Percentiles rank a stretch among this genome's conserved stretches.
Evolutionary conservation across 2,329 filamentous ascomycete genomes (phyloP).

Genomic region (Trichoderma lentiforme): DNA sequence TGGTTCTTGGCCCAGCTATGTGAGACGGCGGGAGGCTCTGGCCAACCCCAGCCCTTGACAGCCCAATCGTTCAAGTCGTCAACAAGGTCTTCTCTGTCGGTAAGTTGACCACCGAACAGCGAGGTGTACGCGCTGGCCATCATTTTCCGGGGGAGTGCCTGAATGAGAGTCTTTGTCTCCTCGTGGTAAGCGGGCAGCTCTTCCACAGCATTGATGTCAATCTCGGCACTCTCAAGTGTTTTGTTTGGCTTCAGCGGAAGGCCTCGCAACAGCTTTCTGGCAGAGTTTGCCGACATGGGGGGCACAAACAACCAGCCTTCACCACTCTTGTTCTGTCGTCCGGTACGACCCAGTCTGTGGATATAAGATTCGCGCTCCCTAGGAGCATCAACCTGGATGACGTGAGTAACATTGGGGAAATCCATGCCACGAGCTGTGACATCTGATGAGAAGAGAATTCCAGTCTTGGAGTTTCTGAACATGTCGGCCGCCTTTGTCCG

Average conservation of each 20-base stretch:
- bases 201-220: constrained; percentile 50
- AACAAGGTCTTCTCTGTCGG: constrained; percentile 41
- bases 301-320: constrained; percentile 67
- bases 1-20: constrained; percentile 29
- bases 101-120: constrained; percentile 50
- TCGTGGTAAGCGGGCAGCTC: constrained; percentile 45
- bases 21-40: constrained; percentile 42
- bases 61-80: constrained; percentile 54
- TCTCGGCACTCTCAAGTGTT: constrained; percentile 48
- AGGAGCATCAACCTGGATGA: constrained; percentile 68
- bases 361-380: constrained; percentile 68
- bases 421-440: constrained; percentile 82
- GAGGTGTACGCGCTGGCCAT: constrained; percentile 51
- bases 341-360: constrained; percentile 74
- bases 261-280: constrained; percentile 50
- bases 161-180: constrained; percentile 42
- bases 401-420: constrained; percentile 76
- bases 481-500: constrained; percentile 67
- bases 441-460: constrained; percentile 72
- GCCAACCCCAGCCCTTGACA: constrained; percentile 50
- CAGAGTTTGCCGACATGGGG: constrained; percentile 47
- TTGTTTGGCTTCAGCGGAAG: constrained; percentile 59
- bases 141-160: constrained; percentile 34
- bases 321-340: constrained; percentile 69
- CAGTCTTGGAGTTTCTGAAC: constrained; percentile 65